phyloP scores from a whole-genome alignment of 805 yeast species.

The Hanseniaspora pseudoguilliermondii region DNA sequence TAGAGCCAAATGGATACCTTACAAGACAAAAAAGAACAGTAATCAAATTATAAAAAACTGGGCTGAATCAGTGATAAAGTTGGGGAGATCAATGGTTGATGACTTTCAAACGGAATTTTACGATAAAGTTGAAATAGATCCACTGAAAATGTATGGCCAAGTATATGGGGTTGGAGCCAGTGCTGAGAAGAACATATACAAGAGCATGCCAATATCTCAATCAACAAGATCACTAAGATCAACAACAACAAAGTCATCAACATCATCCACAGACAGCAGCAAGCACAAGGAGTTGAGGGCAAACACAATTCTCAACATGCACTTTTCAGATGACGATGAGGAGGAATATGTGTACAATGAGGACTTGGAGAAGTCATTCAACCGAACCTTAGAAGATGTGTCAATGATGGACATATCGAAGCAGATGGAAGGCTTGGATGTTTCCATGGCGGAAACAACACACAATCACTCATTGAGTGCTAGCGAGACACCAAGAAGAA shows the following conservation, averaged over 20 bases:
- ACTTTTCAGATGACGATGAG: constrained; percentile 21
- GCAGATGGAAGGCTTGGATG: constrained; percentile 27
- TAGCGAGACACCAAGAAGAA: background rate
- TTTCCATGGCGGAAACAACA: constrained; percentile 11
- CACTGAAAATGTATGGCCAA: background rate
- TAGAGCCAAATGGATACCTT: constrained; percentile 50
- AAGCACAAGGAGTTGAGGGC: background rate
- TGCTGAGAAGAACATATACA: background rate
- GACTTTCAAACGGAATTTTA: constrained; percentile 25
- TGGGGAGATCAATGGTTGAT: constrained; percentile 54
- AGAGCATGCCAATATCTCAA: constrained; percentile 4
- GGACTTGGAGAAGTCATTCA: constrained; percentile 28
- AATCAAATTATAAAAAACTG: constrained; percentile 41
- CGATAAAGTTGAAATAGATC: constrained; percentile 9
- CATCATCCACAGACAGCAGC: background rate
- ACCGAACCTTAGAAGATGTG: constrained; percentile 29
- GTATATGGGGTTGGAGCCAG: background rate
- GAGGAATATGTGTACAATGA: constrained; percentile 29
- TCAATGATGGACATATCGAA: constrained; percentile 30
- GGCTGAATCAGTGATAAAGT: constrained; percentile 51
- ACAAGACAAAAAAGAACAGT: constrained; percentile 35
- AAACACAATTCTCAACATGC: constrained; percentile 19
- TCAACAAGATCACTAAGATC: constrained; percentile 12
- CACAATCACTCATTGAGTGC: background rate
- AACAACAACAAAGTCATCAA: constrained; percentile 2